phyloP scores from a whole-genome alignment of 2,329 filamentous ascomycete genomes.

The Ceratocystis alfenasii region DNA sequence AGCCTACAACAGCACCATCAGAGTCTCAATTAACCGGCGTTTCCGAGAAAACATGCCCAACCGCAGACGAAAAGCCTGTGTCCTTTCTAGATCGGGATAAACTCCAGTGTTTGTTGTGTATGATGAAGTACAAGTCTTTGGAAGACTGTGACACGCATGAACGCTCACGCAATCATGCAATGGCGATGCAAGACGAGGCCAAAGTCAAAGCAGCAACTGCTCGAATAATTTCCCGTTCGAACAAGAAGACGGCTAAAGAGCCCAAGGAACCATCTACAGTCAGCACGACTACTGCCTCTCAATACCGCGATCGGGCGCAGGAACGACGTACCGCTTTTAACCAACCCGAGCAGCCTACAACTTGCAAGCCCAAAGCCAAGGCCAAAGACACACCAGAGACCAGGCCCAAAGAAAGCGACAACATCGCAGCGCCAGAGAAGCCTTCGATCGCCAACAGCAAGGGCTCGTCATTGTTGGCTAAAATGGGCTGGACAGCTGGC shows the following conservation, averaged over 20 bases:
- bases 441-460: constrained; percentile 36
- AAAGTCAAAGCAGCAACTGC: constrained; percentile 40
- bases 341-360: constrained; percentile 43
- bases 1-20: neutral
- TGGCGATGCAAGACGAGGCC: constrained; percentile 32
- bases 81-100: constrained; percentile 49
- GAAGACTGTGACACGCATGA: constrained; percentile 36
- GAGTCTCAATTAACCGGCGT: neutral
- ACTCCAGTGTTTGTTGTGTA: constrained; percentile 36
- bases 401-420: constrained; percentile 29
- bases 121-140: constrained; percentile 36
- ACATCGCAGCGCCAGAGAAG: neutral
- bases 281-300: constrained; percentile 22
- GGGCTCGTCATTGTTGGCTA: constrained; percentile 54
- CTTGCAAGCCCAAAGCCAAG: constrained; percentile 25
- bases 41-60: constrained; percentile 12
- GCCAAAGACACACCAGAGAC: constrained; percentile 21
- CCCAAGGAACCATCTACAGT: constrained; percentile 24
- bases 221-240: constrained; percentile 30
- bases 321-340: constrained; percentile 52
- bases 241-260: constrained; percentile 25
- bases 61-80: constrained; percentile 20
- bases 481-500: constrained; percentile 60
- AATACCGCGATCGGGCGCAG: constrained; percentile 55
- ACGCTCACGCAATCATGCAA: constrained; percentile 34